A percentile compares a stretch with the other conserved stretches of the same genome.
Evolutionary conservation across 352 stramenopile species (phyloP).

Genomic region (Pythium sukuiense): DNA sequence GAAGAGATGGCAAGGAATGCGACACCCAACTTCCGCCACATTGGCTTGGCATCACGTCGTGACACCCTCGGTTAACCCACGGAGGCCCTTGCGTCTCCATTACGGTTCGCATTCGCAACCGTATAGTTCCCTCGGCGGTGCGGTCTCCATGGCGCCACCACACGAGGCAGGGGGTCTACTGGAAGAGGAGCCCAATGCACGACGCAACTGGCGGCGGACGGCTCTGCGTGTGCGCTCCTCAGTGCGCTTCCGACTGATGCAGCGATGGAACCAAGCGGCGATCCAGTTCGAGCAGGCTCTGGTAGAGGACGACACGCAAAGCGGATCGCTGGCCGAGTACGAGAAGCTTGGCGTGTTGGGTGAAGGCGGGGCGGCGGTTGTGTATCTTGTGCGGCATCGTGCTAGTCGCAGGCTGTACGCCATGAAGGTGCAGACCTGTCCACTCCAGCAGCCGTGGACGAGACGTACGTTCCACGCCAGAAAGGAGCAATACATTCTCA

Average conservation of each 20-base stretch:
- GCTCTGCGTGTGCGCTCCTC: constrained; percentile 17
- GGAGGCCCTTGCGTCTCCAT: too few relatives aligned
- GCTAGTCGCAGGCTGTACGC: constrained; percentile 23
- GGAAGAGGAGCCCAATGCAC: constrained; percentile 3
- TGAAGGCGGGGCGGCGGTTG: constrained; percentile 29
- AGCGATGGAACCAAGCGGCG: constrained; percentile 10
- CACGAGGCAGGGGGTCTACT: too few relatives aligned
- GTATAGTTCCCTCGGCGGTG: not conserved
- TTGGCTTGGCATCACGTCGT: not conserved
- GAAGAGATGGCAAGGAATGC: constrained; percentile 6
- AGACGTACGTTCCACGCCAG: constrained; percentile 28
- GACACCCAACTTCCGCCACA: not conserved
- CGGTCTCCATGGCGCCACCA: not conserved
- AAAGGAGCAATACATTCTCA: constrained; percentile 32
- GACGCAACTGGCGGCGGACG: constrained; percentile 14
- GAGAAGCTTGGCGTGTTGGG: constrained; percentile 34
- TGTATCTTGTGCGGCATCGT: constrained; percentile 35
- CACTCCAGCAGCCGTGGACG: constrained; percentile 20
- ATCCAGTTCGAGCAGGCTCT: not conserved
- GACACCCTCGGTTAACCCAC: too few relatives aligned
- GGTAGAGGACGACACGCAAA: not conserved
- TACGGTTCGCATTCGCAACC: too few relatives aligned
- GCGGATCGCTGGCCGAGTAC: constrained; percentile 20
- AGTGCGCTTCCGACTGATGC: constrained; percentile 18
- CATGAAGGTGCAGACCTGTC: constrained; percentile 33